Conservation (phyloP, 192 early-diverging fungal genomes). For the Entrophospora sp. region DNA sequence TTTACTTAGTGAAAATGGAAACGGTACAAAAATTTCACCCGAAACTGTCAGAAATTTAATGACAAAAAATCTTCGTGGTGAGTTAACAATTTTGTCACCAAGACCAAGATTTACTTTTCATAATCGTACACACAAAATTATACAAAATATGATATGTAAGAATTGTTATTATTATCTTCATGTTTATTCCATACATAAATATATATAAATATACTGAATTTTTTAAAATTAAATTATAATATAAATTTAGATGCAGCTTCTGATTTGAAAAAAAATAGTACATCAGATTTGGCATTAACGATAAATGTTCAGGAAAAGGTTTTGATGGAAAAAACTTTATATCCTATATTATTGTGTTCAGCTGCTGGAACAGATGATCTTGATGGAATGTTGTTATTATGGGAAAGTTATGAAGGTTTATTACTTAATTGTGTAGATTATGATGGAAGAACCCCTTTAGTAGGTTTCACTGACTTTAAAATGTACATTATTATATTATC, state of each 20-base stretch:
- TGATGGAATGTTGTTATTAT: constrained; percentile 61
- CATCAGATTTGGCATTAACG: constrained; percentile 12
- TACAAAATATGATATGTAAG: constrained; percentile 36
- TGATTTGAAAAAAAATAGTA: not conserved
- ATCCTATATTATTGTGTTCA: constrained; percentile 78
- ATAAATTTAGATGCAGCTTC: not conserved
- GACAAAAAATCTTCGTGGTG: constrained; percentile 81
- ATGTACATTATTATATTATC: not conserved
- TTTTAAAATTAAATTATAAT: not conserved
- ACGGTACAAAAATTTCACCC: constrained; percentile 35
- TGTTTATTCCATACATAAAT: not conserved
- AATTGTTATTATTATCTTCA: not conserved
- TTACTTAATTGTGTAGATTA: constrained; percentile 72
- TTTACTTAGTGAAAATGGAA: constrained; percentile 58
- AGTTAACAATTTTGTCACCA: constrained; percentile 67
- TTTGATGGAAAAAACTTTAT: constrained; percentile 66
- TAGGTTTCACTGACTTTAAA: constrained; percentile 21
- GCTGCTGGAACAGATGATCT: constrained; percentile 80
- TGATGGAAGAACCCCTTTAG: constrained; percentile 33
- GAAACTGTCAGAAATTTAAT: constrained; percentile 71
- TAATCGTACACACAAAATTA: constrained; percentile 46
- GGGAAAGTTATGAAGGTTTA: constrained; percentile 45
- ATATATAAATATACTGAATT: not conserved
- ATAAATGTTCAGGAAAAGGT: constrained; percentile 4
- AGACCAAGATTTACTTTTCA: constrained; percentile 60